Evolutionary conservation across 78 protist genomes (phyloP).

Genomic region (Pigoraptor vietnamica): DNA sequence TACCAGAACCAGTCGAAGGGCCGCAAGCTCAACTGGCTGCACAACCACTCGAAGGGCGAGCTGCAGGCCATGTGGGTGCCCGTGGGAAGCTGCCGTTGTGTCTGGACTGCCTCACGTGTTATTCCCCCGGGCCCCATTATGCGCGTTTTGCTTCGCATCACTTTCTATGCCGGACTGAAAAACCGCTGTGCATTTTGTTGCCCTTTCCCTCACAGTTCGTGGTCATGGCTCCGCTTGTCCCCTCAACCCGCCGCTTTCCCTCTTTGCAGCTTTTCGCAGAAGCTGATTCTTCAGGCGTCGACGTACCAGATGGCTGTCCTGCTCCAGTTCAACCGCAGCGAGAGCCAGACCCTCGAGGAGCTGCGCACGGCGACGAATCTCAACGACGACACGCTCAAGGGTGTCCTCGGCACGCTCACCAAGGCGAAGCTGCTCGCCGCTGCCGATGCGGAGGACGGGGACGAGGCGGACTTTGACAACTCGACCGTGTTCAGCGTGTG

Average conservation of each 20-base stretch:
- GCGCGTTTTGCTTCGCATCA: too few species aligned
- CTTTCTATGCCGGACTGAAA: too few species aligned
- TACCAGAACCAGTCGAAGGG: constrained; percentile 51
- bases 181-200: too few species aligned
- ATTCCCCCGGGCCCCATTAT: too few species aligned
- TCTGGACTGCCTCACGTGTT: too few species aligned
- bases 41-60: constrained; percentile 77
- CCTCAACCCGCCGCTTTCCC: too few species aligned
- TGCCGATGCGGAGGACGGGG: constrained; percentile 2
- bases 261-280: neutral
- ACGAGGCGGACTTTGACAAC: neutral
- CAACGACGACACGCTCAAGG: neutral
- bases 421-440: constrained; percentile 42
- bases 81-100: neutral
- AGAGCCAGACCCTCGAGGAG: neutral
- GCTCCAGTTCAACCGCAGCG: constrained; percentile 49
- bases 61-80: constrained; percentile 41
- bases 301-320: constrained; percentile 71
- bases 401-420: neutral
- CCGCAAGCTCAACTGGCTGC: constrained; percentile 75
- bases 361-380: neutral
- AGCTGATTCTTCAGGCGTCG: constrained; percentile 36
- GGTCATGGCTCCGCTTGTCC: too few species aligned
- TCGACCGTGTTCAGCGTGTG: constrained; percentile 36
- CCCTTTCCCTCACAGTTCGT: too few species aligned